Percentiles rank a stretch among this genome's conserved stretches.
These are phyloP conservation scores for Arabis alpina DNA, from an alignment of 345 rosid genomes.

Conservation along the genomic window DNA sequence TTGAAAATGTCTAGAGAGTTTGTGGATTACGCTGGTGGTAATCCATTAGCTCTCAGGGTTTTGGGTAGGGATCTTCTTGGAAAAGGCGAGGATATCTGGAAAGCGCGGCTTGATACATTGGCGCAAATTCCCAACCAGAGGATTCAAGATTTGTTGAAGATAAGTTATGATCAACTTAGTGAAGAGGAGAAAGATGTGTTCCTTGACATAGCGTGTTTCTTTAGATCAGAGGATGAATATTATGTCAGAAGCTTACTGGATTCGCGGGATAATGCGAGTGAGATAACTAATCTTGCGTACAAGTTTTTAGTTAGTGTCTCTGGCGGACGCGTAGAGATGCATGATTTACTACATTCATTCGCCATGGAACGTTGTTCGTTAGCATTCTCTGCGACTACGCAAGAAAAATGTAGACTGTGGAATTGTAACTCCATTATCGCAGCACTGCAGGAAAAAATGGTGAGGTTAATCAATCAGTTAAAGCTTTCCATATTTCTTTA, in stretches of 20 bases:
- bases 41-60: slow-evolving; percentile 43
- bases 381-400: not conserved
- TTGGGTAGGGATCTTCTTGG: slow-evolving; percentile 34
- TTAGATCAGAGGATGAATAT: slow-evolving; percentile 17
- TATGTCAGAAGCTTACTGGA: slow-evolving; percentile 17
- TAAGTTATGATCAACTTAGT: slow-evolving; percentile 43
- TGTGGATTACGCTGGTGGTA: slow-evolving; percentile 40
- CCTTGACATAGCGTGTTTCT: slow-evolving; percentile 50
- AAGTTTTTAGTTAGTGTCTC: slow-evolving; percentile 37
- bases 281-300: slow-evolving; percentile 25
- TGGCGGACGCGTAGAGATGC: slow-evolving; percentile 28
- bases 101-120: slow-evolving; percentile 9
- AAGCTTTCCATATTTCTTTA: not conserved
- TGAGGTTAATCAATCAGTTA: slow-evolving; percentile 22
- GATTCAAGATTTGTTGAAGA: slow-evolving; percentile 21
- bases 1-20: slow-evolving; percentile 11
- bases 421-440: slow-evolving; percentile 16
- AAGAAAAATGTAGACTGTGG: slow-evolving; percentile 32
- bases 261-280: not conserved
- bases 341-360: slow-evolving; percentile 44
- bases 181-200: slow-evolving; percentile 29
- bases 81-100: slow-evolving; percentile 28
- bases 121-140: slow-evolving; percentile 8
- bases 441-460: slow-evolving; percentile 25
- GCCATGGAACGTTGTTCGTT: slow-evolving; percentile 30